These are phyloP conservation scores for Cymbopogon flexuosus DNA, from an alignment of 202 grass and related monocot genomes.

Conservation along the genomic window DNA sequence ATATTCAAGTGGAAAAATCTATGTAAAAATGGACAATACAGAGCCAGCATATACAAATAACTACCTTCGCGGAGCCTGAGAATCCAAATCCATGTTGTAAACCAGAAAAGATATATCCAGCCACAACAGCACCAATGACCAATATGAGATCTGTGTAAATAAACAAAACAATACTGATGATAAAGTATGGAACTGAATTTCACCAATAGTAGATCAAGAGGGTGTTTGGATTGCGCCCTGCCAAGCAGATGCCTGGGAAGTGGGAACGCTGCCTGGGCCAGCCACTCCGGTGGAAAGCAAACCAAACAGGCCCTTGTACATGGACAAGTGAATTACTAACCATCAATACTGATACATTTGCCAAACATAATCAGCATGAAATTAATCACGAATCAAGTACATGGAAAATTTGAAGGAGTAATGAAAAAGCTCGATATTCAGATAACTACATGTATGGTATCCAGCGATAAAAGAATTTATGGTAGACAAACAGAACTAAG, in stretches of 20 bases:
- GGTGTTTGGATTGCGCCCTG: no score
- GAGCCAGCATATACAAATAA: neutral
- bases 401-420: neutral
- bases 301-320: neutral
- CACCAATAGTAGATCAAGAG: neutral
- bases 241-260: no score
- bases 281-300: no score
- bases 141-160: constrained; percentile 76
- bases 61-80: constrained; percentile 55
- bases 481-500: neutral
- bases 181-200: neutral
- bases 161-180: constrained; percentile 23
- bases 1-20: neutral
- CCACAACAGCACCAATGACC: constrained; percentile 80
- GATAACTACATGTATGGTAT: neutral
- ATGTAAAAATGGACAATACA: neutral
- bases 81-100: constrained; percentile 81
- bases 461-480: neutral
- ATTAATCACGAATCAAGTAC: neutral
- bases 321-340: neutral
- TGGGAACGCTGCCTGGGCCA: no score
- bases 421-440: neutral
- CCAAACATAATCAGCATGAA: constrained; percentile 12
- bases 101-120: constrained; percentile 87
- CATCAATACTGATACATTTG: neutral